phyloP scores from a whole-genome alignment of 208 protist genomes.

The Leishmania tropica region DNA sequence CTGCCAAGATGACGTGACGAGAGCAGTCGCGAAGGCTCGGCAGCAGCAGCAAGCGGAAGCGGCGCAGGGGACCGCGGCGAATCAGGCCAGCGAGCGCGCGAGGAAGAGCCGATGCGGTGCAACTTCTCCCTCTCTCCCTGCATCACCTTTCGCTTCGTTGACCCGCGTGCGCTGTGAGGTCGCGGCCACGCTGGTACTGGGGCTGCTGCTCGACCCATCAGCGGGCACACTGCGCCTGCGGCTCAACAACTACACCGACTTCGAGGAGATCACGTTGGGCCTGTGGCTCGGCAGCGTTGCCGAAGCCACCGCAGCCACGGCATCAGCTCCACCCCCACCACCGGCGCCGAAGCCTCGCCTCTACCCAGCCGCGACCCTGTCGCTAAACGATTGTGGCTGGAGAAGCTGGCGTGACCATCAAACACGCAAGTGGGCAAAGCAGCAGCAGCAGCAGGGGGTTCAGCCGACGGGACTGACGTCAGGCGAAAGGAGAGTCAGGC shows the following conservation, averaged over 20 bases:
- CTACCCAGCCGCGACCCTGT: slow-evolving; percentile 32
- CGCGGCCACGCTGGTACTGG: slow-evolving; percentile 18
- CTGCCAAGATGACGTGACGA: slow-evolving; percentile 5
- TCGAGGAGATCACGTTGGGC: slow-evolving; percentile 16
- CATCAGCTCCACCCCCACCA: background rate
- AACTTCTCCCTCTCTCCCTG: background rate
- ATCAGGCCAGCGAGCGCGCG: too few relatives aligned
- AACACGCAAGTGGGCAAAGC: slow-evolving; percentile 17
- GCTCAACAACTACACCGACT: slow-evolving; percentile 28
- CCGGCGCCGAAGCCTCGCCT: slow-evolving; percentile 1
- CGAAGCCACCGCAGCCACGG: background rate
- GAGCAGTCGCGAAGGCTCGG: background rate
- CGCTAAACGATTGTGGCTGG: slow-evolving; percentile 31
- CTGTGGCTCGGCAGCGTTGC: background rate
- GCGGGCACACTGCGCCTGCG: slow-evolving; percentile 20
- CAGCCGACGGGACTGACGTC: background rate
- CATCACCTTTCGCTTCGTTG: background rate
- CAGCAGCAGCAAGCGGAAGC: slow-evolving; percentile 3
- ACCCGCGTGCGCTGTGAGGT: background rate
- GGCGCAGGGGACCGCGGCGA: too few relatives aligned
- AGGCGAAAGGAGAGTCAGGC: background rate
- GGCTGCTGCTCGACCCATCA: slow-evolving; percentile 15
- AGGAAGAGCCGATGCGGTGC: background rate
- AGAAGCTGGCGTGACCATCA: slow-evolving; percentile 29
- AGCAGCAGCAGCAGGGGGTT: background rate